Base-by-base conservation (phyloP, 768 basidiomycete genomes). In the Trametes cubensis region DNA sequence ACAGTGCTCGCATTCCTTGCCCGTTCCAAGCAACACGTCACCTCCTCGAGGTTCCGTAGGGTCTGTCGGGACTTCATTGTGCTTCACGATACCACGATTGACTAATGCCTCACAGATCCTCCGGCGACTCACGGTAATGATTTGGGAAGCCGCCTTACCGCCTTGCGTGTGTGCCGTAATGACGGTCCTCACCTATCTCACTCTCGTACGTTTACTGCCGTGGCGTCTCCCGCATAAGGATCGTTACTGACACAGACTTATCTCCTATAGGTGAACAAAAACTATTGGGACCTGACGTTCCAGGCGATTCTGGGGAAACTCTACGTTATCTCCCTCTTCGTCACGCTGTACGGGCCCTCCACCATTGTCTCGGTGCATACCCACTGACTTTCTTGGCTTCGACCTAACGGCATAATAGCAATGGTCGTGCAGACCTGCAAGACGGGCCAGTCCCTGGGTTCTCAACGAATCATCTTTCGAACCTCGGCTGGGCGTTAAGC, bases 321-420 rank as follows among this genome's bases (percentile, higher is more conserved):
- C 39, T 73, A 73, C 57, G 69, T 71, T 0, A 71, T 73, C 21
- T 73, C 72, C 1, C 61, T 73, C 0, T 71, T 73, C 15, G 68
- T 67, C 20, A 71, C 70, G 7, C 47, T 73, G 72, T 72, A 50
- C 40, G 71, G 6, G 13, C 11, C 10, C 17, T 38, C 25, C 20
- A 54, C 26, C 8, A 23, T 5, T 15, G 10, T 38, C 50, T 20
- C 39, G 18, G 11, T 3, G 26, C 14, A 38, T 21, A 25, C 15
- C 13, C 26, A 15, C 34, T 39, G 5, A 51, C 41, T 45, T 20
- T 8, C n/a, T 40, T 13, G 38, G 10, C 6, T 7, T 21, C 44
- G 17, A 34, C 15, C 3, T 15, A 14, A 3, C 25, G 26, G 25
- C 13, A 26, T 23, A 8, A n/a, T 23, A 64, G 63, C 11, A 64